These are phyloP conservation scores for Barbarea vulgaris DNA, from an alignment of 345 rosid genomes.

Conservation along the genomic window DNA sequence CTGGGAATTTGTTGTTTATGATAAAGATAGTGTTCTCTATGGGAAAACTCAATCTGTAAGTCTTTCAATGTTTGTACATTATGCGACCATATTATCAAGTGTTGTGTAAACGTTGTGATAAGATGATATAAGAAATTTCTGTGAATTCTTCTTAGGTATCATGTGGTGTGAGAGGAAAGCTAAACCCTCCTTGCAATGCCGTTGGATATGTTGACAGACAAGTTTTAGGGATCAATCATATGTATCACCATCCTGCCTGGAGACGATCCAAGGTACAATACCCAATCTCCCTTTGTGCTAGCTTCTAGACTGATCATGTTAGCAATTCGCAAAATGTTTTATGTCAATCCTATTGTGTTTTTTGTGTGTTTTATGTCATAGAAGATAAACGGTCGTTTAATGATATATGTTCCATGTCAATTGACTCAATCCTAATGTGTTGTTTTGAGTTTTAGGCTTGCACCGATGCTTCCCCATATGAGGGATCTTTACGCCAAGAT, in stretches of 20 bases:
- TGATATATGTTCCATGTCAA: background rate
- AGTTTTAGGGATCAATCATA: slow-evolving; percentile 70
- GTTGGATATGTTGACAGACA: slow-evolving; percentile 76
- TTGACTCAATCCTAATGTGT: background rate
- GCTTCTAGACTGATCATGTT: background rate
- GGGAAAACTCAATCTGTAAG: slow-evolving; percentile 68
- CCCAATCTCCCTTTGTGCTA: background rate
- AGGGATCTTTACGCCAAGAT: slow-evolving; percentile 52
- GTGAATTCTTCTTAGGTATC: slow-evolving; percentile 52
- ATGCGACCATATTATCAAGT: slow-evolving; percentile 5
- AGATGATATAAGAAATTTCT: background rate
- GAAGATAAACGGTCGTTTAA: background rate
- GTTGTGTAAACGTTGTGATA: background rate
- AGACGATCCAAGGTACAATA: slow-evolving; percentile 73
- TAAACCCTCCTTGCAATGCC: slow-evolving; percentile 89
- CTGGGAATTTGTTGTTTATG: slow-evolving; percentile 64
- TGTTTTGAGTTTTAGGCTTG: slow-evolving; percentile 59
- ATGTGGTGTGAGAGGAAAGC: slow-evolving; percentile 75
- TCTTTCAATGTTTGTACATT: background rate
- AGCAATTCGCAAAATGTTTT: background rate
- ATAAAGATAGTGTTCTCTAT: slow-evolving; percentile 53
- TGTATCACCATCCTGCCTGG: slow-evolving; percentile 91
- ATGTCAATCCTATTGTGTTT: background rate
- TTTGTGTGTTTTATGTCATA: background rate
- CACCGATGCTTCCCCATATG: slow-evolving; percentile 64